These are phyloP conservation scores for Venturia carpophila DNA, from an alignment of 2,329 filamentous ascomycete species.

Conservation along the genomic window DNA sequence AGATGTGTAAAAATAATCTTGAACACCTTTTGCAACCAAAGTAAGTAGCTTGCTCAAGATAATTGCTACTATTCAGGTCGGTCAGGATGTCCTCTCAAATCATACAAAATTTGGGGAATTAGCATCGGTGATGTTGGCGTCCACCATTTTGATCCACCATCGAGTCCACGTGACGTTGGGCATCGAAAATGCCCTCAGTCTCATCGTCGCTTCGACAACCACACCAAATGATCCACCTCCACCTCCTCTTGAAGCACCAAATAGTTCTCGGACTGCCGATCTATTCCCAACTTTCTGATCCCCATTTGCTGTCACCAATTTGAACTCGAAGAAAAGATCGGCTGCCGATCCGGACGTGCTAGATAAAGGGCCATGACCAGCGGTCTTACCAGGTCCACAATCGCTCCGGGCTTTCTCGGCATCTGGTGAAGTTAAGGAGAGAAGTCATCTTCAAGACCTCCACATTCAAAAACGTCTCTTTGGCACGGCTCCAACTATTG, in stretches of 20 bases:
- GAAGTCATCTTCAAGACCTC: no score
- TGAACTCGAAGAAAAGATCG: not conserved
- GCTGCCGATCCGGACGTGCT: not conserved
- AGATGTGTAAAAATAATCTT: slow-evolving; percentile 16
- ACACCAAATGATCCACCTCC: slow-evolving; percentile 23
- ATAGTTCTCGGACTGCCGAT: not conserved
- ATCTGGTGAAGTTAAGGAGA: not conserved
- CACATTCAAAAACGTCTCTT: not conserved
- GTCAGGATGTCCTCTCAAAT: not conserved
- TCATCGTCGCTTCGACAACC: slow-evolving; percentile 31
- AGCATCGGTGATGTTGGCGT: not conserved
- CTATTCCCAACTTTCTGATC: not conserved
- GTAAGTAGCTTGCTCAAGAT: not conserved
- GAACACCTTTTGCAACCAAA: not conserved
- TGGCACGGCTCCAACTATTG: not conserved
- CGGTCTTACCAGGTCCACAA: not conserved
- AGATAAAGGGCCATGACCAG: not conserved
- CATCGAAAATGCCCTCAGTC: slow-evolving; percentile 20
- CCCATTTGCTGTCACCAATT: not conserved
- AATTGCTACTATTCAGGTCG: not conserved
- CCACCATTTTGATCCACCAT: slow-evolving; percentile 9
- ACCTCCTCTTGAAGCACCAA: not conserved
- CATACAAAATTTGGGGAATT: not conserved
- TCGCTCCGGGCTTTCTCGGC: slow-evolving; percentile 23
- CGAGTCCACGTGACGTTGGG: not conserved